Evolutionary conservation across 371 early-diverging fungal species (phyloP).

Genomic region (Rhizopus delemar): DNA sequence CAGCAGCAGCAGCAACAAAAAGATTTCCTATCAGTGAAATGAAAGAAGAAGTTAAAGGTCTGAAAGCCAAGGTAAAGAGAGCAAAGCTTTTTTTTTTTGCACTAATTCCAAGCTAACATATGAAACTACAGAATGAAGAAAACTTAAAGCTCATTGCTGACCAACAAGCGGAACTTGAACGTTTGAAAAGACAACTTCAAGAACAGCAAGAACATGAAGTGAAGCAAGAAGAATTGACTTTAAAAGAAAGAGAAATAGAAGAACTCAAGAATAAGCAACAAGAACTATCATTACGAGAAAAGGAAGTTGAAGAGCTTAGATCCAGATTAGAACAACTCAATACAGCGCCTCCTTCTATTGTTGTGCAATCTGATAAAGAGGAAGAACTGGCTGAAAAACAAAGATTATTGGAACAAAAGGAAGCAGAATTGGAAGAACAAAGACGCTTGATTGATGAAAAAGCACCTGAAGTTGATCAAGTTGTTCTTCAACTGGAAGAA

Average conservation of each 20-base stretch:
- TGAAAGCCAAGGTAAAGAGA: constrained; percentile 30
- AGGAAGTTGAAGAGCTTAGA: constrained; percentile 31
- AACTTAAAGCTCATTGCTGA: constrained; percentile 47
- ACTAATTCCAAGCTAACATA: neutral
- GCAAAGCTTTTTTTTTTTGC: neutral
- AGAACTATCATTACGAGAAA: constrained; percentile 30
- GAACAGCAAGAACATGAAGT: constrained; percentile 16
- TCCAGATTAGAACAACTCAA: constrained; percentile 23
- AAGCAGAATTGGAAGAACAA: constrained; percentile 28
- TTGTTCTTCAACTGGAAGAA: constrained; percentile 35
- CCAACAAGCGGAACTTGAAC: constrained; percentile 39
- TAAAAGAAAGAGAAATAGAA: constrained; percentile 9
- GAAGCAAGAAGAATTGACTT: neutral
- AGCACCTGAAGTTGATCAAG: constrained; percentile 29
- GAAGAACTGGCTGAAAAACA: constrained; percentile 32
- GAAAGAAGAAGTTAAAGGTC: constrained; percentile 33
- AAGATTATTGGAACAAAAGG: constrained; percentile 30
- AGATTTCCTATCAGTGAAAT: constrained; percentile 27
- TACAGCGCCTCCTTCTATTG: constrained; percentile 18
- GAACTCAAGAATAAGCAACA: constrained; percentile 28
- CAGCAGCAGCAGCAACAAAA: constrained; percentile 7
- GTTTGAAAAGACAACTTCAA: constrained; percentile 30
- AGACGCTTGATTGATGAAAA: constrained; percentile 25
- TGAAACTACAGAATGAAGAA: constrained; percentile 38
- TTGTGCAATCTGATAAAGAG: constrained; percentile 23